Percentiles rank a stretch among this genome's conserved stretches.
Conservation (phyloP, 2,329 filamentous ascomycete genomes). For the Elsinoe arachidis region DNA sequence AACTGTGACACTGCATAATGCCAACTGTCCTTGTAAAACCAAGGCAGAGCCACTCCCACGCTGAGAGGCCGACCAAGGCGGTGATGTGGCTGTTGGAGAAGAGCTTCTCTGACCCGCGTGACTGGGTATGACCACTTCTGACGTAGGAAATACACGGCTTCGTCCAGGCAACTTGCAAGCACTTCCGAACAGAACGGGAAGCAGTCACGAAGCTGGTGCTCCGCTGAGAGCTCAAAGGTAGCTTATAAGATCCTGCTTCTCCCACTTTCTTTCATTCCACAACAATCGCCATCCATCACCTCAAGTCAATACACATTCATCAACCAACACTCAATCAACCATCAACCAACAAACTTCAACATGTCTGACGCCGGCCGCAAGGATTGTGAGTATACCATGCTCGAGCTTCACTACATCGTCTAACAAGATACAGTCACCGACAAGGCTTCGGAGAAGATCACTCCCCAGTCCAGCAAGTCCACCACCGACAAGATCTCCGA, state of each 20-base stretch:
- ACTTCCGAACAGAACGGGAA: not conserved
- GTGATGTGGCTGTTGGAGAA: not conserved
- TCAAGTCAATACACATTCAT: slow-evolving; percentile 18
- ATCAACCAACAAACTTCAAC: slow-evolving; percentile 29
- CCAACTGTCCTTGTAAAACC: not conserved
- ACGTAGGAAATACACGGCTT: not conserved
- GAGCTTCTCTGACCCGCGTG: not conserved
- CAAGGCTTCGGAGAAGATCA: slow-evolving; percentile 49
- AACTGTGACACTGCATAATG: slow-evolving; percentile 4
- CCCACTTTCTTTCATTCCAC: slow-evolving; percentile 16
- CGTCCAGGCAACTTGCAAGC: not conserved
- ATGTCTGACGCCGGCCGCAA: slow-evolving; percentile 58
- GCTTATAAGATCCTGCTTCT: slow-evolving; percentile 1
- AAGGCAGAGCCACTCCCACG: not conserved
- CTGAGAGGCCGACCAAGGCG: not conserved
- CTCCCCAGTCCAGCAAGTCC: slow-evolving; percentile 53
- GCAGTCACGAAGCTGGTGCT: not conserved
- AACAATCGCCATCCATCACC: slow-evolving; percentile 16
- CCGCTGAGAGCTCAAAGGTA: not conserved
- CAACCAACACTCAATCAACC: slow-evolving; percentile 22
- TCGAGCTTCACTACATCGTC: slow-evolving; percentile 15
- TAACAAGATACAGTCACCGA: slow-evolving; percentile 19
- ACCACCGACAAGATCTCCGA: slow-evolving; percentile 52
- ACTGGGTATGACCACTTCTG: slow-evolving; percentile 8
- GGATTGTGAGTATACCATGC: slow-evolving; percentile 34